A percentile compares a stretch with the other conserved stretches of the same genome.
Evolutionary conservation across 768 basidiomycete species (phyloP).

Genomic region (Pleurotus citrinopileatus): DNA sequence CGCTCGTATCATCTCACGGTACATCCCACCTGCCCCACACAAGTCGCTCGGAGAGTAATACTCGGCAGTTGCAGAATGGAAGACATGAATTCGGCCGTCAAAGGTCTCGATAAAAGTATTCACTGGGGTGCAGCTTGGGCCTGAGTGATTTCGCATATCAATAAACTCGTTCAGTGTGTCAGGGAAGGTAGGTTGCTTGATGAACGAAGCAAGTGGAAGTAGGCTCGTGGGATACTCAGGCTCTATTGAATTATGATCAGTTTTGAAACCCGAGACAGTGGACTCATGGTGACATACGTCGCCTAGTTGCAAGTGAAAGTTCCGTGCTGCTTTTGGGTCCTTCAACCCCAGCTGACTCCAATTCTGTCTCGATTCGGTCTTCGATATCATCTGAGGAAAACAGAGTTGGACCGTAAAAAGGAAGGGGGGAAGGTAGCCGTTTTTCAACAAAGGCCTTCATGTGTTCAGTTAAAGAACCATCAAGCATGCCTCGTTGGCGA

Average conservation of each 20-base stretch:
- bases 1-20: constrained; percentile 22
- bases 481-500: neutral
- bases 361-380: neutral
- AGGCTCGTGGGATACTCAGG: neutral
- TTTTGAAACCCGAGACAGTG: too few relatives aligned
- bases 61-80: constrained; percentile 1
- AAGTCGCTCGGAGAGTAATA: constrained; percentile 24
- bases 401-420: neutral
- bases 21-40: constrained; percentile 20
- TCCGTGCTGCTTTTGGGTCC: neutral
- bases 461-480: neutral
- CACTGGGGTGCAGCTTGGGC: neutral
- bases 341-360: neutral
- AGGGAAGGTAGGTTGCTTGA: neutral
- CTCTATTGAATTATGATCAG: neutral
- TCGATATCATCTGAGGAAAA: neutral
- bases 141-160: neutral
- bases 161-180: neutral
- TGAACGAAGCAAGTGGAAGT: neutral
- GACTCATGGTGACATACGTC: neutral
- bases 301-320: neutral
- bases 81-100: neutral
- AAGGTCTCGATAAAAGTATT: neutral
- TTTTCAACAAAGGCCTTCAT: neutral
- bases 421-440: neutral